phyloP scores from a whole-genome alignment of 2,329 filamentous ascomycete genomes.

The Sclerotinia sclerotiorum region DNA sequence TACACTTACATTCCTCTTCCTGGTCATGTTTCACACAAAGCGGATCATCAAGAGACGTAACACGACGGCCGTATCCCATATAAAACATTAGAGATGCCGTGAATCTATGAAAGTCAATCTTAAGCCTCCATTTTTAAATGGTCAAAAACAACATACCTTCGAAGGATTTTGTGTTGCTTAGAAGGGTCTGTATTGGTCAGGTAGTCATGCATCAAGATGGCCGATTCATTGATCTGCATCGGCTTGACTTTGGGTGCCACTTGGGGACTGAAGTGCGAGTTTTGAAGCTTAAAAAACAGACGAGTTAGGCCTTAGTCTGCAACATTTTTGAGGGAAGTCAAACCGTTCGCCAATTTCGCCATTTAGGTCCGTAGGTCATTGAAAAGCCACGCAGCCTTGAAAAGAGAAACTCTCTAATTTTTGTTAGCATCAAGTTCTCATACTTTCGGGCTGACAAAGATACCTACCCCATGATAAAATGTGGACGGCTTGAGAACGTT shows the following conservation, averaged over 20 bases:
- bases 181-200: neutral
- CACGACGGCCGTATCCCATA: constrained; percentile 5
- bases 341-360: constrained; percentile 6
- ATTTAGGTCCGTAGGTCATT: constrained; percentile 6
- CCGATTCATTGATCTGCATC: constrained; percentile 3
- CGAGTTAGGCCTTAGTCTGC: neutral
- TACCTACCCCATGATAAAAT: neutral
- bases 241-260: neutral
- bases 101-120: neutral
- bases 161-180: constrained; percentile 2
- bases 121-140: neutral
- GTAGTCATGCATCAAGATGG: neutral
- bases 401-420: neutral
- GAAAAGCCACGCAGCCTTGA: constrained; percentile 8
- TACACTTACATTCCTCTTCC: constrained; percentile 2
- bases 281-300: neutral
- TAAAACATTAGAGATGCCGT: constrained; percentile 4
- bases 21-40: constrained; percentile 6
- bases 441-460: neutral
- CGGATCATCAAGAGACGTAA: neutral
- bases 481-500: neutral
- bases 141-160: neutral
- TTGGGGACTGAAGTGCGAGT: neutral
- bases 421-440: neutral
- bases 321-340: neutral